phyloP scores from a whole-genome alignment of 495 filamentous ascomycete genomes.

The Podospora pseudopauciseta region DNA sequence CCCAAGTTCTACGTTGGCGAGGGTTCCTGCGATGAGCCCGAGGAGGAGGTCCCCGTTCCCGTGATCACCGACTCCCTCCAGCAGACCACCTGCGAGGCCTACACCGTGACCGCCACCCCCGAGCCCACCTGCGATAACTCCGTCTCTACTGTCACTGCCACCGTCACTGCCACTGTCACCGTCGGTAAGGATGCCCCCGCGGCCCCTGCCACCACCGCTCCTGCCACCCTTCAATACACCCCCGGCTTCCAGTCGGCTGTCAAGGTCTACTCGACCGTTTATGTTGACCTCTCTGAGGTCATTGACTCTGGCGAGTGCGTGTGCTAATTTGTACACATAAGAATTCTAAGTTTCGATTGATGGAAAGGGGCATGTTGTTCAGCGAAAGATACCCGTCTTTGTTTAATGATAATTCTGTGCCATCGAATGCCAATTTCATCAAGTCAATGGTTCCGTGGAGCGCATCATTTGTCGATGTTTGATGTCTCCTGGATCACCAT shows the following conservation, averaged over 20 bases:
- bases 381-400: background rate
- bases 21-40: conserved; percentile 21
- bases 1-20: conserved; percentile 38
- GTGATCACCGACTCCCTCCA: conserved; percentile 1
- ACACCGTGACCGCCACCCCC: conserved; percentile 29
- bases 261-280: conserved; percentile 8
- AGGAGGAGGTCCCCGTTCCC: conserved; percentile 8
- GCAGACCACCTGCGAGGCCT: conserved; percentile 21
- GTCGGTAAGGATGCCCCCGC: background rate
- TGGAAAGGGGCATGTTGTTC: background rate
- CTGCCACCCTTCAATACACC: background rate
- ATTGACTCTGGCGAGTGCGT: conserved; percentile 3
- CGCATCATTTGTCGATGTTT: background rate
- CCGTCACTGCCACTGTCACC: conserved; percentile 4
- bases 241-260: background rate
- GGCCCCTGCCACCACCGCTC: conserved; percentile 2
- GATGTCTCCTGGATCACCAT: background rate
- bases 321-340: conserved; percentile 3
- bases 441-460: background rate
- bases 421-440: background rate
- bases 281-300: conserved; percentile 10
- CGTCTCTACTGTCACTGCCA: conserved; percentile 9
- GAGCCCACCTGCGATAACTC: conserved; percentile 5
- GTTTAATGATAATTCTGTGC: background rate
- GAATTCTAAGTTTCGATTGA: background rate